phyloP scores from a whole-genome alignment of 1,284 basidiomycete species.

The Psilocybe mexicana region DNA sequence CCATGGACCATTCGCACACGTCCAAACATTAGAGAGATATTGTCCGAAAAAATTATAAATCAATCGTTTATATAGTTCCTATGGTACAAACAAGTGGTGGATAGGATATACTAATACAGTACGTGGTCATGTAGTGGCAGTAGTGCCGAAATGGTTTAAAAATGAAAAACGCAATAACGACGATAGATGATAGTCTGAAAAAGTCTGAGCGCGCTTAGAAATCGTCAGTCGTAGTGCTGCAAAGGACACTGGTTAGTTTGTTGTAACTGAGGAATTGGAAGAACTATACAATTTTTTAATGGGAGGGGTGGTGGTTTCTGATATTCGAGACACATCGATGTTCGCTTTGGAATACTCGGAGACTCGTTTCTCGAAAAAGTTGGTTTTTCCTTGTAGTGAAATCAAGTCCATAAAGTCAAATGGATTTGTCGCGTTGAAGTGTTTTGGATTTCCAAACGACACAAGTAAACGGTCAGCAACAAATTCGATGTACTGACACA shows the following conservation, averaged over 20 bases:
- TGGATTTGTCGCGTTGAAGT: slow-evolving; percentile 79
- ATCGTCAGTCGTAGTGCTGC: slow-evolving; percentile 25
- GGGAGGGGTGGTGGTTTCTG: slow-evolving; percentile 5
- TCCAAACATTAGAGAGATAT: too few relatives aligned
- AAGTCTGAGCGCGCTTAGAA: slow-evolving; percentile 16
- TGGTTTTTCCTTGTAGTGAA: slow-evolving; percentile 83
- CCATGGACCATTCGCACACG: too few relatives aligned
- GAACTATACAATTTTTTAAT: slow-evolving; percentile 23
- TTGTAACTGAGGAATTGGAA: not conserved
- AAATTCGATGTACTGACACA: slow-evolving; percentile 95
- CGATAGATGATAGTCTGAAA: too few relatives aligned
- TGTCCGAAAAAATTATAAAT: too few relatives aligned
- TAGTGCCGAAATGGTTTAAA: too few relatives aligned
- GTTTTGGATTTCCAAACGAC: slow-evolving; percentile 80
- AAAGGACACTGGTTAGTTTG: not conserved
- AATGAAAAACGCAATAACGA: too few relatives aligned
- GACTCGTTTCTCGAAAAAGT: slow-evolving; percentile 88
- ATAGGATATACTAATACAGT: too few relatives aligned
- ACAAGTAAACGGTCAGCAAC: slow-evolving; percentile 92
- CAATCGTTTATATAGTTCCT: too few relatives aligned
- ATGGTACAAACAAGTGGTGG: too few relatives aligned
- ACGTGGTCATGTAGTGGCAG: too few relatives aligned
- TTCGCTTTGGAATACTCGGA: slow-evolving; percentile 72
- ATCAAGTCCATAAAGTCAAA: slow-evolving; percentile 97
- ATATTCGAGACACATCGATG: slow-evolving; percentile 26